Evolutionary conservation across 2,329 filamentous ascomycete species (phyloP).

Genomic region (Stagonosporopsis vannaccii): DNA sequence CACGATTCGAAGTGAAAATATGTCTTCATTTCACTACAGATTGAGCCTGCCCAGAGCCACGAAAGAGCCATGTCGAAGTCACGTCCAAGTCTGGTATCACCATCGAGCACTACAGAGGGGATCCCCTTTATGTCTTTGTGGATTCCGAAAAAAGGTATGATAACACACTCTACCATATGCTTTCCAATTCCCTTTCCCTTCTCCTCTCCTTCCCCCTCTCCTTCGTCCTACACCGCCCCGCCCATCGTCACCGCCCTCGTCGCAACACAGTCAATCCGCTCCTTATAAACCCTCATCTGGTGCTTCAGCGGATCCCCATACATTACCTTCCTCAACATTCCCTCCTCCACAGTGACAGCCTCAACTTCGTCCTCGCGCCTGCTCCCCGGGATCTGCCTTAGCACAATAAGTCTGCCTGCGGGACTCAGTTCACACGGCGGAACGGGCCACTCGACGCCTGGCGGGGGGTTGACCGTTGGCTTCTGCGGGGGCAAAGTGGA

Average conservation of each 20-base stretch:
- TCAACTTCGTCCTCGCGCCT: constrained; percentile 62
- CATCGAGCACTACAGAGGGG: too few species aligned
- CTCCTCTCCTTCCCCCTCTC: too few species aligned
- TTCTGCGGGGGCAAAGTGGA: constrained; percentile 29
- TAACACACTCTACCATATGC: neutral
- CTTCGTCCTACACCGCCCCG: neutral
- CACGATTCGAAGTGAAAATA: too few species aligned
- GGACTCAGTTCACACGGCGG: constrained; percentile 72
- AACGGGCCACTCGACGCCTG: constrained; percentile 66
- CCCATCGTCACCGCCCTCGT: constrained; percentile 67
- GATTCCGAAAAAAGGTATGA: too few species aligned
- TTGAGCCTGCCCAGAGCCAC: too few species aligned
- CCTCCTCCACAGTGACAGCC: constrained; percentile 72
- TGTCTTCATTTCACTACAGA: too few species aligned
- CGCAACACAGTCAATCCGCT: constrained; percentile 74
- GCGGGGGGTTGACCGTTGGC: constrained; percentile 34
- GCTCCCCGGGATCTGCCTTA: constrained; percentile 56
- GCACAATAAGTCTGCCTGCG: constrained; percentile 72
- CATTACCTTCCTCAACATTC: constrained; percentile 71
- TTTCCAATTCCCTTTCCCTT: neutral
- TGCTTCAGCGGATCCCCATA: constrained; percentile 86
- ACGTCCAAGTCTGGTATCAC: too few species aligned
- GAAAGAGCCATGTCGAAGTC: too few species aligned
- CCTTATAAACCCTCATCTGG: constrained; percentile 79
- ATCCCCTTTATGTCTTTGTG: too few species aligned